phyloP scores from a whole-genome alignment of 495 filamentous ascomycete species.

The Neurospora sp. region DNA sequence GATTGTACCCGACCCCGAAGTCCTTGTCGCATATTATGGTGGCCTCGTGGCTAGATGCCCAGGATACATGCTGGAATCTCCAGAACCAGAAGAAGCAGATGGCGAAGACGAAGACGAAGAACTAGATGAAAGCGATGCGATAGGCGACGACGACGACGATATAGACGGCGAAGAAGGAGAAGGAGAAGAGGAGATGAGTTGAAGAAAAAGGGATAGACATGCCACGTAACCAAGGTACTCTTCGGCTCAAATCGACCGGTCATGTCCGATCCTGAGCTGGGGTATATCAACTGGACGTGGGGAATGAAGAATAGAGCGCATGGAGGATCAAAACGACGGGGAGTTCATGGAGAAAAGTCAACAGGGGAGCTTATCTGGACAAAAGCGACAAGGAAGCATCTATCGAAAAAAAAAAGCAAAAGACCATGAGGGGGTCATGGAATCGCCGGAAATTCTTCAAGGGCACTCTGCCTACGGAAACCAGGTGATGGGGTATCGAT shows the following conservation, averaged over 20 bases:
- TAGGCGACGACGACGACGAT: conserved; percentile 15
- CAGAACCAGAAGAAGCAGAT: conserved; percentile 12
- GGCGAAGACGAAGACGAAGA: conserved; percentile 11
- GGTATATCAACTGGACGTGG: not conserved
- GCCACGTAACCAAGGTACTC: not conserved
- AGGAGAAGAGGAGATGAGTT: not conserved
- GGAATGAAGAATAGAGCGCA: not conserved
- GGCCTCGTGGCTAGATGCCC: conserved; percentile 59
- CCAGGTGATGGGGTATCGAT: not conserved
- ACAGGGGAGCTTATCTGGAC: not conserved
- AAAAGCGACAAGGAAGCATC: not conserved
- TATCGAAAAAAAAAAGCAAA: not conserved
- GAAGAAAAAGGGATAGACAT: not conserved
- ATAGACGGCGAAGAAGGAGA: conserved; percentile 8
- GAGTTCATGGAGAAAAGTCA: not conserved
- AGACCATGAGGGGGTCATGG: not conserved
- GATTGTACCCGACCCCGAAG: conserved; percentile 90
- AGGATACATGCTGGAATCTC: conserved; percentile 31
- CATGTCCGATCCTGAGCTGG: not conserved
- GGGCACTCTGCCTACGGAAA: not conserved
- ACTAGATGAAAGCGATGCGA: conserved; percentile 9
- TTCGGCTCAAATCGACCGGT: not conserved
- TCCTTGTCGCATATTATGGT: conserved; percentile 83
- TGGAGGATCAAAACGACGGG: not conserved
- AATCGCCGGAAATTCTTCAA: not conserved